Percentiles rank a stretch among this genome's conserved stretches.
Conservation (phyloP, 2,329 filamentous ascomycete genomes). For the Colletotrichum sp. region DNA sequence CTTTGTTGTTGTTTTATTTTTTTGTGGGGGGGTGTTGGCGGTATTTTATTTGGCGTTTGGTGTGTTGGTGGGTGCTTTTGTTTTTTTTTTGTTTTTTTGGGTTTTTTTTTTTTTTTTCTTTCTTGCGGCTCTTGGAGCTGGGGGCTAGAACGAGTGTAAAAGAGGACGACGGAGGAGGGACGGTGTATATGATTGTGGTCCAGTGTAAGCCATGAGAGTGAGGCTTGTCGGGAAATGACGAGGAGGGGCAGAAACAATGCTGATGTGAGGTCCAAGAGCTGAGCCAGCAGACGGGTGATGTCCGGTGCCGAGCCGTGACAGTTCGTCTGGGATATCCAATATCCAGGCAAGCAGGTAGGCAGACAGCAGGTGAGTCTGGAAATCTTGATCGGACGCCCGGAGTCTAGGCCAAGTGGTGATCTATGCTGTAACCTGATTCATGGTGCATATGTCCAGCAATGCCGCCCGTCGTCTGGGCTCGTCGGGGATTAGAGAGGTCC, state of each 20-base stretch:
- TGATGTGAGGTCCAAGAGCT: not conserved
- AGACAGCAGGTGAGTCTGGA: not conserved
- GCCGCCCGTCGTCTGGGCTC: slow-evolving; percentile 26
- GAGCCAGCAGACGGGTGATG: not conserved
- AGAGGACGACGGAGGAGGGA: not conserved
- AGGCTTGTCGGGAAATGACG: not conserved
- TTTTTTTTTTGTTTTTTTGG: no score
- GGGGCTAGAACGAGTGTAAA: not conserved
- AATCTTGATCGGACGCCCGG: slow-evolving; percentile 12
- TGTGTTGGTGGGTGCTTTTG: no score
- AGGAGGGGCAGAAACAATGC: slow-evolving; percentile 7
- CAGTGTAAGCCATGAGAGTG: slow-evolving; percentile 15
- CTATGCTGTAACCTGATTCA: slow-evolving; percentile 27
- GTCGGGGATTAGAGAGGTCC: not conserved
- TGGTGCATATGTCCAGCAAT: slow-evolving; percentile 38
- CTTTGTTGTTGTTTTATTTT: no score
- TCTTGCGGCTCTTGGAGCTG: not conserved
- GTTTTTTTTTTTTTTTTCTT: no score
- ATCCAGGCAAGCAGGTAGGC: not conserved
- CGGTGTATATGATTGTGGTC: slow-evolving; percentile 18
- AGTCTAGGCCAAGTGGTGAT: slow-evolving; percentile 22
- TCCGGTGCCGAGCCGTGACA: slow-evolving; percentile 11
- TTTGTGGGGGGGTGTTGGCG: no score
- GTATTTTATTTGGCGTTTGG: no score
- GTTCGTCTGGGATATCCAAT: not conserved